A percentile compares a stretch with the other conserved stretches of the same genome.
Conservation (phyloP, 2,329 filamentous ascomycete genomes). For the Lecanicillium sp. region DNA sequence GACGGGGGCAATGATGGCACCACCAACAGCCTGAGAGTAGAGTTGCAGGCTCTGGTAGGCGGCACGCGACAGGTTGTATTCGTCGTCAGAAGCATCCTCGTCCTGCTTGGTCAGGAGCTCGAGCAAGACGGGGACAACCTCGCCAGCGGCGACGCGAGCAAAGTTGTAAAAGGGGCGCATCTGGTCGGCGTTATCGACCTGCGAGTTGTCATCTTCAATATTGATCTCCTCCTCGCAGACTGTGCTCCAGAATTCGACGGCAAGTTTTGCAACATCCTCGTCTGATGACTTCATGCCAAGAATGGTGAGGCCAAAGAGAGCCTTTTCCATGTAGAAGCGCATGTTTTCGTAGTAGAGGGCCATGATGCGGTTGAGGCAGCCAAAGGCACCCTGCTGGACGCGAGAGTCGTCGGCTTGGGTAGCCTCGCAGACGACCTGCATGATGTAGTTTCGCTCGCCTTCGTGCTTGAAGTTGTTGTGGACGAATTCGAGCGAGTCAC, state of each 20-base stretch:
- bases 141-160: slow-evolving; percentile 80
- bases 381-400: slow-evolving; percentile 93
- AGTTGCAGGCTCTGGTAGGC: slow-evolving; percentile 95
- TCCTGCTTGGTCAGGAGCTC: slow-evolving; percentile 91
- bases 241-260: slow-evolving; percentile 99
- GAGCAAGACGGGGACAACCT: slow-evolving; percentile 89
- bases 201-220: slow-evolving; percentile 91
- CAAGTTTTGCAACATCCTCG: slow-evolving; percentile 95
- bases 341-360: slow-evolving; percentile 98
- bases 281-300: slow-evolving; percentile 98
- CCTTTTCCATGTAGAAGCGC: slow-evolving; percentile 99
- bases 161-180: slow-evolving; percentile 94
- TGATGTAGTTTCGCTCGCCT: slow-evolving; percentile 98
- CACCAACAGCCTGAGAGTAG: slow-evolving; percentile 85
- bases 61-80: slow-evolving; percentile 93
- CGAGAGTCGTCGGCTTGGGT: slow-evolving; percentile 86
- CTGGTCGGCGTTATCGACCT: slow-evolving; percentile 68
- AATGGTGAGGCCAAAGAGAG: slow-evolving; percentile 92
- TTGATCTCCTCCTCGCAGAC: slow-evolving; percentile 98
- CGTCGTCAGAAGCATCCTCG: slow-evolving; percentile 91
- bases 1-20: slow-evolving; percentile 76
- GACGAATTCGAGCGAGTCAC: slow-evolving; percentile 95
- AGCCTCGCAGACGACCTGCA: slow-evolving; percentile 99
- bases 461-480: slow-evolving; percentile 98
- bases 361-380: slow-evolving; percentile 98